Percentiles rank a stretch among this genome's conserved stretches.
These are phyloP conservation scores for Trichaptum fuscoviolaceum DNA, from an alignment of 768 basidiomycete species.

Conservation along the genomic window DNA sequence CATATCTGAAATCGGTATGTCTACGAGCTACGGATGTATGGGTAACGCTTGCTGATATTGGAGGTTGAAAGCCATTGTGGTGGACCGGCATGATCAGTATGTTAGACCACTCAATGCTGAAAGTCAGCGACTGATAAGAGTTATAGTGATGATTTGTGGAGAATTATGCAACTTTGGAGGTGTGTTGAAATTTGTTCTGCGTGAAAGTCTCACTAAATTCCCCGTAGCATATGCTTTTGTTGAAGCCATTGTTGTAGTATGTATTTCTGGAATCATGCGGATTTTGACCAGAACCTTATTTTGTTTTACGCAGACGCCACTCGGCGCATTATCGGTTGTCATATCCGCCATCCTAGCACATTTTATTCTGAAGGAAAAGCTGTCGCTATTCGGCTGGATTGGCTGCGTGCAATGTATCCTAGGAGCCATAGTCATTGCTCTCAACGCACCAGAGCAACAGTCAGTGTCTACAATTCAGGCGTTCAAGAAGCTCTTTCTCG, in stretches of 20 bases:
- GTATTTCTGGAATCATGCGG: conserved; percentile 22
- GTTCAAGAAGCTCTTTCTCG: conserved; percentile 35
- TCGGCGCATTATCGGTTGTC: conserved; percentile 45
- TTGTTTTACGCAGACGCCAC: conserved; percentile 3
- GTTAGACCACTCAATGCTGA: not conserved
- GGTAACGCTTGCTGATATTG: not conserved
- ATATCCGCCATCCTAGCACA: conserved; percentile 40
- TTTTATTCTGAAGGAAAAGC: conserved; percentile 41
- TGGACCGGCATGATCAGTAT: conserved; percentile 46
- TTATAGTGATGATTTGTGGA: conserved; percentile 84
- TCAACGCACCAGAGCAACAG: conserved; percentile 32
- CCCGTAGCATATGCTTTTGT: conserved; percentile 76
- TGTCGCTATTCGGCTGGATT: conserved; percentile 46
- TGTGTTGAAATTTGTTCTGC: conserved; percentile 32
- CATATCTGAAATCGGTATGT: conserved; percentile 27
- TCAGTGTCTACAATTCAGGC: conserved; percentile 18
- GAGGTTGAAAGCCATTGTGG: conserved; percentile 33
- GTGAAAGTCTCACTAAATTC: conserved; percentile 1
- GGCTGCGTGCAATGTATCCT: conserved; percentile 30
- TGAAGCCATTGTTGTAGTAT: conserved; percentile 86
- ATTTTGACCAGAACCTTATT: not conserved
- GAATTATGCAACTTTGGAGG: conserved; percentile 84
- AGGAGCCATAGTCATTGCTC: conserved; percentile 34
- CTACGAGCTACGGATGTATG: not conserved
- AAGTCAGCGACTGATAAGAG: not conserved